A percentile compares a stretch with the other conserved stretches of the same genome.
phyloP scores from a whole-genome alignment of 2,329 filamentous ascomycete genomes.

The Knoxdaviesia proteae region DNA sequence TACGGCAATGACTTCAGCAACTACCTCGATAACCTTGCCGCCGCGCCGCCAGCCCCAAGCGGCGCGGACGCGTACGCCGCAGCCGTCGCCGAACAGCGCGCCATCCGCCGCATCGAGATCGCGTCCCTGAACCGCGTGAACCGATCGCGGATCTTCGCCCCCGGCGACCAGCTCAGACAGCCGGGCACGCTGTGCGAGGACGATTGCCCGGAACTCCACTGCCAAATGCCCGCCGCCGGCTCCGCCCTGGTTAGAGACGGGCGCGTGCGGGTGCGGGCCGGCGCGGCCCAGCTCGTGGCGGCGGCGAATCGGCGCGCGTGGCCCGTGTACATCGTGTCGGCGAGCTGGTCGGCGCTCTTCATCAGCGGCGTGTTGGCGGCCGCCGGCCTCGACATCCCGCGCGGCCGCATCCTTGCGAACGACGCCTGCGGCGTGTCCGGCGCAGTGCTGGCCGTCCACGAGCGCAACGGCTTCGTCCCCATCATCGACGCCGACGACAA shows the following conservation, averaged over 20 bases:
- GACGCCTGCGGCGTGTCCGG: constrained; percentile 13
- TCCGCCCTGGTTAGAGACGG: constrained; percentile 9
- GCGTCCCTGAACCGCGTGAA: constrained; percentile 23
- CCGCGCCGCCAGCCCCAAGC: constrained; percentile 16
- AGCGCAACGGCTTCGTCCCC: constrained; percentile 6
- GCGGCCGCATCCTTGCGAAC: constrained; percentile 19
- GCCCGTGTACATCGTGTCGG: constrained; percentile 23
- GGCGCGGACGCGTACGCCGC: constrained; percentile 20
- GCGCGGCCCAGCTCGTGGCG: constrained; percentile 16
- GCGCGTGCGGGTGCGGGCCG: constrained; percentile 15
- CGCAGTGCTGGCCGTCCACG: too few species aligned
- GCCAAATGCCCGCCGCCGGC: too few species aligned
- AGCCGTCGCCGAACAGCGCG: constrained; percentile 22
- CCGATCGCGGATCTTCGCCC: constrained; percentile 20
- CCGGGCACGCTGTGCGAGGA: constrained; percentile 9
- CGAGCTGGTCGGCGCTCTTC: constrained; percentile 29
- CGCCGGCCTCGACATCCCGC: constrained; percentile 9
- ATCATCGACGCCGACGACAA: constrained; percentile 22
- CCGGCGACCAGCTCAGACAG: constrained; percentile 10
- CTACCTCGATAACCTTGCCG: constrained; percentile 15
- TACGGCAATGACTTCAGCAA: constrained; percentile 22
- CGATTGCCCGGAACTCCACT: too few species aligned
- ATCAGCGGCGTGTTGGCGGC: constrained; percentile 21
- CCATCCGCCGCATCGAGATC: constrained; percentile 21
- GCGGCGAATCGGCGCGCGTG: constrained; percentile 12